Base-by-base conservation (phyloP, 2,329 filamentous ascomycete genomes). In the Zasmidium citrigriseum region DNA sequence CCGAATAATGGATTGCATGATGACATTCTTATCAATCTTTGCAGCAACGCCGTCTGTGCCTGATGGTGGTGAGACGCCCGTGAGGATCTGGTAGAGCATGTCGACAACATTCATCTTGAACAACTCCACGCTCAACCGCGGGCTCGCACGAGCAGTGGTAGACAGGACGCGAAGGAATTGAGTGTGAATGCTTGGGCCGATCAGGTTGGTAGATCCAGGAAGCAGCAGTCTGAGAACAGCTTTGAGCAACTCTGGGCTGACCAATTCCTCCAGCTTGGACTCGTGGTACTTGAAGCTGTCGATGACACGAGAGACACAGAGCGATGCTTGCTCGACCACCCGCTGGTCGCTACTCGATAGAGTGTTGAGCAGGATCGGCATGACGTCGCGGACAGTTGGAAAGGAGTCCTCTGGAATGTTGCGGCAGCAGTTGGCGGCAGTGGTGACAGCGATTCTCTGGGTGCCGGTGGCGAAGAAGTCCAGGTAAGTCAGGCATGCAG, bases 391-490 rank as follows among this genome's bases (percentile, higher is more conserved):
- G 50, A 99, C 90, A 10, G 96, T 93, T 1, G 87, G 81, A 71
- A 99, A 99, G 0, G 91, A 96, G 69, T 98, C 95, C 67, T 93
- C 89, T 1, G 93, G 91, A 18, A 99, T 95, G 71, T 97, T 97
- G 63, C 95, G 90, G 74, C 96, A 99, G 78, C 95, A 99, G 72
- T 99, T 99, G 56, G 95, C 96, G 10, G 96, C 95, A 12, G 93
- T 99, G 2, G 93, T 98, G 7, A 99, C 95, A 5, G 95, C 95
- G 14, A 93, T 97, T 64, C 95, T 86, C 76, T 99, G 95, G 1
- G 95, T 98, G 74, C 93, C 95, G 0, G 95, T 99, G 16, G 93
- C 89, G 70, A 99, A 99, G 77, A 99, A 99, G 73, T 99, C 95
- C 58, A 99, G 84, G 72, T 95, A 98, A 0, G 91, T 96, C 64